These are phyloP conservation scores for Rubus parviflorus DNA, from an alignment of 306 rosid genomes.

Conservation along the genomic window DNA sequence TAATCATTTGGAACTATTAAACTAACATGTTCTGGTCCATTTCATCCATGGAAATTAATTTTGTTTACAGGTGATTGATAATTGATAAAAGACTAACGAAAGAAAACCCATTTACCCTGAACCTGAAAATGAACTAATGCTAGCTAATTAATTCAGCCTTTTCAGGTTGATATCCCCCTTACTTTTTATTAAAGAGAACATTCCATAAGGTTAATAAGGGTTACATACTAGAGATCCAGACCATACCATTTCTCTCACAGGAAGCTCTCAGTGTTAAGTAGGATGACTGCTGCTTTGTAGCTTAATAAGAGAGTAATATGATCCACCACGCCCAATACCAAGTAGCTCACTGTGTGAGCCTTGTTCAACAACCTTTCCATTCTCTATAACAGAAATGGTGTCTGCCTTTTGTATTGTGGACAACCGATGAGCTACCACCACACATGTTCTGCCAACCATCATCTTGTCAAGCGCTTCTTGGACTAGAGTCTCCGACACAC, in stretches of 20 bases:
- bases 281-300: slow-evolving; percentile 31
- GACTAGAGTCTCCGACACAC: slow-evolving; percentile 59
- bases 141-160: neutral
- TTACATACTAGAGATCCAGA: neutral
- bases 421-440: slow-evolving; percentile 50
- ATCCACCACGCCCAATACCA: slow-evolving; percentile 29
- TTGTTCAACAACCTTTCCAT: slow-evolving; percentile 47
- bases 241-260: neutral
- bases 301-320: slow-evolving; percentile 46
- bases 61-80: neutral
- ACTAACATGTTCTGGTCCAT: neutral
- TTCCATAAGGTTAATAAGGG: neutral
- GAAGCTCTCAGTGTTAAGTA: neutral
- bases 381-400: slow-evolving; percentile 45
- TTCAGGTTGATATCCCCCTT: neutral
- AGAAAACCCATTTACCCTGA: neutral
- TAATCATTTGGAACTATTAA: neutral
- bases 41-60: neutral
- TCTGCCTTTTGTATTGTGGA: slow-evolving; percentile 47
- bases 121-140: neutral
- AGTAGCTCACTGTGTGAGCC: slow-evolving; percentile 44
- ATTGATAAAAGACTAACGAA: neutral
- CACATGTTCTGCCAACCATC: slow-evolving; percentile 55
- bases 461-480: slow-evolving; percentile 45
- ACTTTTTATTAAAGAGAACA: neutral